A percentile compares a stretch with the other conserved stretches of the same genome.
Conservation (phyloP, 2,329 filamentous ascomycete species). For the Penicillium sp. region DNA sequence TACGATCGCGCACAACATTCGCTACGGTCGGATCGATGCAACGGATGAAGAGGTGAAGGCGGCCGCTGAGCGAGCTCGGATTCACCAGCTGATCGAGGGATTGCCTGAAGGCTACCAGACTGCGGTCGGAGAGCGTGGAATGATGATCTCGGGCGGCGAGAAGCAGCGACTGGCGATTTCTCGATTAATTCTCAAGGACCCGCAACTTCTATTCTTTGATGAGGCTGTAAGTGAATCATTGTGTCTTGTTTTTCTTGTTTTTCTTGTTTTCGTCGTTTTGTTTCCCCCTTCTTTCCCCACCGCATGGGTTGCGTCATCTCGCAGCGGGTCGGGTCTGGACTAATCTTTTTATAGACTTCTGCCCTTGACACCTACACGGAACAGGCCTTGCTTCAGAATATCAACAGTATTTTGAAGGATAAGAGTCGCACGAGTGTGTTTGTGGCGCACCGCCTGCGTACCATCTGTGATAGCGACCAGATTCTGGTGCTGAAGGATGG, state of each 20-base stretch:
- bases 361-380: constrained; percentile 93
- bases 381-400: constrained; percentile 84
- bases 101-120: constrained; percentile 89
- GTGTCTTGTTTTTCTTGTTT: not conserved
- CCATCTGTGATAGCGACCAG: constrained; percentile 88
- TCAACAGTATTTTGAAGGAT: constrained; percentile 87
- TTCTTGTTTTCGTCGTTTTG: not conserved
- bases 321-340: not conserved
- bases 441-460: constrained; percentile 86
- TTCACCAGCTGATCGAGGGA: constrained; percentile 77
- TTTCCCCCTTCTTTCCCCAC: not conserved
- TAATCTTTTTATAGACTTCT: constrained; percentile 58
- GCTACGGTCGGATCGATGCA: constrained; percentile 82
- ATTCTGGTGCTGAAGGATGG: constrained; percentile 90
- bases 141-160: constrained; percentile 96
- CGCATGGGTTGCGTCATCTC: not conserved
- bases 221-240: constrained; percentile 63
- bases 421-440: constrained; percentile 91
- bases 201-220: constrained; percentile 88
- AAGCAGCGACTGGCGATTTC: constrained; percentile 89
- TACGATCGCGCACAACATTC: constrained; percentile 92
- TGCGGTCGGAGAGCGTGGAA: constrained; percentile 86
- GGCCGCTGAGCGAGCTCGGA: constrained; percentile 78
- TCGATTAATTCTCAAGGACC: constrained; percentile 82
- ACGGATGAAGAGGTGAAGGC: constrained; percentile 70